These are phyloP conservation scores for Myxozyma udenii DNA, from an alignment of 805 yeast genomes.

Conservation along the genomic window DNA sequence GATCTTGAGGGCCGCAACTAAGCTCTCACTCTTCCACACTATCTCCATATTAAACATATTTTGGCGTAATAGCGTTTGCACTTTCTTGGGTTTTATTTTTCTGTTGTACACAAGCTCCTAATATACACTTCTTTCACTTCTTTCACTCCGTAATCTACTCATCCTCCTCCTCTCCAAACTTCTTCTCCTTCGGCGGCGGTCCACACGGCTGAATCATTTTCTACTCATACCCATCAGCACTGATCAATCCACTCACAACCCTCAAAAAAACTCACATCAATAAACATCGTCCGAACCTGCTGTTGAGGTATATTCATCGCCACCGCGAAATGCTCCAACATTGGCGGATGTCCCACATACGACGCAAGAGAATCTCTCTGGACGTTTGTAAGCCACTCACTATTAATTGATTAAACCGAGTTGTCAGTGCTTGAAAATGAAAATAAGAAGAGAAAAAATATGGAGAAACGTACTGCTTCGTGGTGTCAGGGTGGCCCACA, in stretches of 20 bases:
- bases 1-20: no score
- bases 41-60: neutral
- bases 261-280: slow-evolving; percentile 33
- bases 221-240: slow-evolving; percentile 15
- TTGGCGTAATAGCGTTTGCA: neutral
- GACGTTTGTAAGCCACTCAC: slow-evolving; percentile 66
- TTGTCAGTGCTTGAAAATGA: neutral
- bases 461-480: slow-evolving; percentile 43
- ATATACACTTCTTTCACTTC: neutral
- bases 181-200: slow-evolving; percentile 28
- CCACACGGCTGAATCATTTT: slow-evolving; percentile 36
- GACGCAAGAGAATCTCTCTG: slow-evolving; percentile 65
- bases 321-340: slow-evolving; percentile 54
- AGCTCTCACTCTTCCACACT: no score
- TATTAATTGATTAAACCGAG: slow-evolving; percentile 12
- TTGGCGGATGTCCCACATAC: slow-evolving; percentile 55
- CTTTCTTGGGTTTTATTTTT: no score
- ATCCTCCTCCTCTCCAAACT: neutral
- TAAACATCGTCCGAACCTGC: slow-evolving; percentile 30
- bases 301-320: slow-evolving; percentile 48
- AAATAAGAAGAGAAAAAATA: neutral
- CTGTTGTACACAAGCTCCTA: no score
- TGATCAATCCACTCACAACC: neutral
- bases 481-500: slow-evolving; percentile 70
- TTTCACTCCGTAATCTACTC: neutral